A percentile compares a stretch with the other conserved stretches of the same genome.
These are phyloP conservation scores for Antarctomyces pellizariae DNA, from an alignment of 495 filamentous ascomycete genomes.

Conservation along the genomic window DNA sequence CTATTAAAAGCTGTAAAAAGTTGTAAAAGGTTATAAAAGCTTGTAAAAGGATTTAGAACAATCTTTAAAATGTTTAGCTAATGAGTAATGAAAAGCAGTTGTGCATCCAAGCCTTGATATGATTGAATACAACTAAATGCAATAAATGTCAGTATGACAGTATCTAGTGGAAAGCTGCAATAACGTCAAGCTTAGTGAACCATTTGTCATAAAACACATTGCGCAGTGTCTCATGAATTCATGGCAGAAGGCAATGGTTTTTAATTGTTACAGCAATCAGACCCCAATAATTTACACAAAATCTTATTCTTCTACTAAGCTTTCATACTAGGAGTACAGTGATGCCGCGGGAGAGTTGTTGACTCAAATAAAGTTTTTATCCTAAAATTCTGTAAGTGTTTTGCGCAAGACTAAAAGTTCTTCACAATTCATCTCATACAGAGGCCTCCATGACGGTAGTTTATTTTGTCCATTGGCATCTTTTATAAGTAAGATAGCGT, in stretches of 20 bases:
- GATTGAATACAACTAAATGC: too few species aligned
- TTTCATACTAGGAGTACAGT: too few species aligned
- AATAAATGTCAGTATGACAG: too few species aligned
- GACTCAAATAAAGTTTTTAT: slow-evolving; percentile 12
- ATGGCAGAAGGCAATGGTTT: slow-evolving; percentile 10
- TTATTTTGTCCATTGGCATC: slow-evolving; percentile 7
- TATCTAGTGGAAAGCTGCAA: slow-evolving; percentile 16
- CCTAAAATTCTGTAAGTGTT: slow-evolving; percentile 7
- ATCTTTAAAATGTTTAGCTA: too few species aligned
- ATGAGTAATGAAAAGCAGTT: too few species aligned
- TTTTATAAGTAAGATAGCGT: slow-evolving; percentile 7
- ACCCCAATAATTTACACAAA: slow-evolving; percentile 12
- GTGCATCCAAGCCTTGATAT: too few species aligned
- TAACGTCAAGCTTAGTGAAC: slow-evolving; percentile 13
- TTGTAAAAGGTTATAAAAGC: too few species aligned
- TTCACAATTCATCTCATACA: slow-evolving; percentile 2
- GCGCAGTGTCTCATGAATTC: slow-evolving; percentile 10
- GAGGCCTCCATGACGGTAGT: slow-evolving; percentile 6
- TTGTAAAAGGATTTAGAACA: too few species aligned
- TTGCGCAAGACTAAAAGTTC: slow-evolving; percentile 11
- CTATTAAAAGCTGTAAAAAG: too few species aligned
- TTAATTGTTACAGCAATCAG: slow-evolving; percentile 10
- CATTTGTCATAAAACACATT: slow-evolving; percentile 6
- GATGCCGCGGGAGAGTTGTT: too few species aligned
- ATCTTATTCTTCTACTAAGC: too few species aligned